Evolutionary conservation across 345 rosid species (phyloP).

Genomic region (Ailanthus altissimus): DNA sequence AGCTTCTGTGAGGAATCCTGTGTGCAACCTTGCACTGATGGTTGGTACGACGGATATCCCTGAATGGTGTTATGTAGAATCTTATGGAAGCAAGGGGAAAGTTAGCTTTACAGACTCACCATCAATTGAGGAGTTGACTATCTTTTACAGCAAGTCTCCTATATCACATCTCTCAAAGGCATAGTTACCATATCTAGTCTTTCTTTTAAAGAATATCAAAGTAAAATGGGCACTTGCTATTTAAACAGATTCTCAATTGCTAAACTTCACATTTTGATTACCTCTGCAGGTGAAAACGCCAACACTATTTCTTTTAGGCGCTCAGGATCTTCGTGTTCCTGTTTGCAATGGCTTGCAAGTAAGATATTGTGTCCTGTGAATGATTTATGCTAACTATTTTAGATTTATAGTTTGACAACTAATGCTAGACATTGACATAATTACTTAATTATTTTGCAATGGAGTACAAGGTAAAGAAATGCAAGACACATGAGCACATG

Average conservation of each 20-base stretch:
- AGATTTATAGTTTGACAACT: constrained; percentile 12
- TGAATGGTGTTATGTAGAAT: constrained; percentile 82
- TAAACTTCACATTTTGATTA: constrained; percentile 1
- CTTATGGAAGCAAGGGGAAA: constrained; percentile 64
- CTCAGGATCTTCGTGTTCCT: constrained; percentile 90
- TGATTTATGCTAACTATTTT: too few relatives aligned
- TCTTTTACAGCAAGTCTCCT: constrained; percentile 76
- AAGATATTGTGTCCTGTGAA: constrained; percentile 27
- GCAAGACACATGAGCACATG: too few relatives aligned
- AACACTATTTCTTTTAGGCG: constrained; percentile 73
- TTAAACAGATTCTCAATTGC: background rate
- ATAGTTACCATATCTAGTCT: constrained; percentile 15
- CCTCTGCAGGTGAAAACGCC: constrained; percentile 85
- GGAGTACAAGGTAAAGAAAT: background rate
- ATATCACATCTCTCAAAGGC: constrained; percentile 84
- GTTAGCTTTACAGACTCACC: constrained; percentile 72
- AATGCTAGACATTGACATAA: background rate
- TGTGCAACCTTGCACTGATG: constrained; percentile 78
- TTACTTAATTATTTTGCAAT: background rate
- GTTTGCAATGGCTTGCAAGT: constrained; percentile 81
- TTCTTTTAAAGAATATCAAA: background rate
- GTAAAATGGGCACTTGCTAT: background rate
- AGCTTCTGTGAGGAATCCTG: constrained; percentile 86
- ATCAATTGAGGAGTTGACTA: constrained; percentile 57
- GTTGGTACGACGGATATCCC: constrained; percentile 83